phyloP scores from a whole-genome alignment of 73 alveolate genomes.

The Stentor roeselii region DNA sequence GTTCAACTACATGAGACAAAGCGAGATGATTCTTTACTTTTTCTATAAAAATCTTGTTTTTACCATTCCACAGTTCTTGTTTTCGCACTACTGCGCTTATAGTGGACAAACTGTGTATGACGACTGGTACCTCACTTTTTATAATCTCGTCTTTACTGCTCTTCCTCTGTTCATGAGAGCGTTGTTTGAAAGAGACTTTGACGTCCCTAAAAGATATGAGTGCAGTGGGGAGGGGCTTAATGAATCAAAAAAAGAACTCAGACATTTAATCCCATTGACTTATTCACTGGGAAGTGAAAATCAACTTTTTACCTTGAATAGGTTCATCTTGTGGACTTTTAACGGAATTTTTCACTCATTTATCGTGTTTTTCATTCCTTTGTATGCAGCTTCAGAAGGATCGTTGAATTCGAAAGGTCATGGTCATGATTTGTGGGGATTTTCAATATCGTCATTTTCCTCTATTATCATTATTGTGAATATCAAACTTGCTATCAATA shows the following conservation, averaged over 20 bases:
- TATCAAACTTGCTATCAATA: conserved; percentile 39
- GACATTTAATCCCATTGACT: conserved; percentile 36
- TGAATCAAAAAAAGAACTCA: conserved; percentile 29
- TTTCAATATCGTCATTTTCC: conserved; percentile 39
- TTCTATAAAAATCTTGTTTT: conserved; percentile 89
- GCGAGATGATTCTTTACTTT: conserved; percentile 83
- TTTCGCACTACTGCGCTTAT: conserved; percentile 68
- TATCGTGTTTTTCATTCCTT: conserved; percentile 31
- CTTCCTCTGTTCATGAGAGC: conserved; percentile 88
- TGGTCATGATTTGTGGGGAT: conserved; percentile 38
- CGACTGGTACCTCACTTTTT: conserved; percentile 90
- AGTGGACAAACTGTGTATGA: conserved; percentile 89
- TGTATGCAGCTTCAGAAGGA: conserved; percentile 29
- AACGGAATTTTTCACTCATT: conserved; percentile 40
- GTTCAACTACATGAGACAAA: conserved; percentile 64
- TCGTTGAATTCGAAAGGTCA: conserved; percentile 28
- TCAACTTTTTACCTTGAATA: conserved; percentile 34
- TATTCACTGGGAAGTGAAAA: conserved; percentile 42
- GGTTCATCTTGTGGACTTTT: conserved; percentile 32
- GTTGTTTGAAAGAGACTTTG: conserved; percentile 82
- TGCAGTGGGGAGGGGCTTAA: not conserved
- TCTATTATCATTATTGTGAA: conserved; percentile 45
- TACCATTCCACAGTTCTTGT: conserved; percentile 84
- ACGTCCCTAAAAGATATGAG: conserved; percentile 32
- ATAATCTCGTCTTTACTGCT: conserved; percentile 95